A percentile compares a stretch with the other conserved stretches of the same genome.
Conservation (phyloP, 345 rosid species). For the Cardamine chenopodiifolia region DNA sequence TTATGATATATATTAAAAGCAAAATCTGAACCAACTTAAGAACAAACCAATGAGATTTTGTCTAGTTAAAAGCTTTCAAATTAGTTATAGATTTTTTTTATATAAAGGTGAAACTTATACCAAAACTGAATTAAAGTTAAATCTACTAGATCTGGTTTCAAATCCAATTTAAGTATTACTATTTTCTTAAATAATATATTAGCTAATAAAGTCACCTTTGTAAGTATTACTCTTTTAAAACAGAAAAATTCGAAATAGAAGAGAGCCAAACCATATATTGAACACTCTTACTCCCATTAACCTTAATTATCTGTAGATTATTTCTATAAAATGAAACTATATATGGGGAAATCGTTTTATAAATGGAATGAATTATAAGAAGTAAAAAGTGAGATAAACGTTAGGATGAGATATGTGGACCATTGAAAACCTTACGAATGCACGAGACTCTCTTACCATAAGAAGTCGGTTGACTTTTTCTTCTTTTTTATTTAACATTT, state of each 20-base stretch:
- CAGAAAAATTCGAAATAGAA: neutral
- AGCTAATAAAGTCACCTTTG: neutral
- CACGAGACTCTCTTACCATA: conserved; percentile 49
- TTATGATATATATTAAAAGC: neutral
- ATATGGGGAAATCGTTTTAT: neutral
- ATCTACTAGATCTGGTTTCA: conserved; percentile 9
- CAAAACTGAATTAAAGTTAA: neutral
- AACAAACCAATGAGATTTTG: neutral
- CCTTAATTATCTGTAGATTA: neutral
- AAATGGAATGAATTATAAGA: conserved; percentile 1
- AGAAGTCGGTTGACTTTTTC: conserved; percentile 71
- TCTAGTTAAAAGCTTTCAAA: neutral
- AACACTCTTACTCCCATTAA: neutral
- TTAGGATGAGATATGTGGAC: conserved; percentile 63
- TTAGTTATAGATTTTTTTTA: neutral
- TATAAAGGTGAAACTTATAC: neutral
- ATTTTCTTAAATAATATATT: neutral
- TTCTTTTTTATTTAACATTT: neutral
- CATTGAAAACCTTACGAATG: conserved; percentile 74
- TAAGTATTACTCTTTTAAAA: conserved; percentile 10
- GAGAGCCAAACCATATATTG: neutral
- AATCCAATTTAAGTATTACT: neutral
- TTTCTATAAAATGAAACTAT: neutral
- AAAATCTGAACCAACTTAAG: conserved; percentile 10
- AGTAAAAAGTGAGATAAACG: neutral